phyloP scores from a whole-genome alignment of 2,329 filamentous ascomycete species.

The Ophiosphaerella narmari region DNA sequence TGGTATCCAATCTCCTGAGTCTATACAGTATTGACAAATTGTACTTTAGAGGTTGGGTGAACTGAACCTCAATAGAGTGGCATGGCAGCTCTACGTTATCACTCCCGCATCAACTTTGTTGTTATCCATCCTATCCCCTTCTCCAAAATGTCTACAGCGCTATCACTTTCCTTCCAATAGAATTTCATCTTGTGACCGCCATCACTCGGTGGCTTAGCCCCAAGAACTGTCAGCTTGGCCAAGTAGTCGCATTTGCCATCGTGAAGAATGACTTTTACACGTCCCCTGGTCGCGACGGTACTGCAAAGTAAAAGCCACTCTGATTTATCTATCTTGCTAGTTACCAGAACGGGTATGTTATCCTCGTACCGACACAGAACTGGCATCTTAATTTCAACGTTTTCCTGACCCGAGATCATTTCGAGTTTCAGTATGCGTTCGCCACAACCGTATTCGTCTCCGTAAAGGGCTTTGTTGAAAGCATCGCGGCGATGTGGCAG shows the following conservation, averaged over 20 bases:
- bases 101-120: conserved; percentile 2
- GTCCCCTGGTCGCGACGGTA: neutral
- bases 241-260: neutral
- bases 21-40: neutral
- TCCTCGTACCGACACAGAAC: conserved; percentile 6
- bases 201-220: neutral
- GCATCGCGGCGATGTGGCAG: neutral
- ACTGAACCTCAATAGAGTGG: no score
- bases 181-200: neutral
- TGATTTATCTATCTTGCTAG: neutral
- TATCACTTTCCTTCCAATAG: conserved; percentile 4
- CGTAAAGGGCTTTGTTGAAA: conserved; percentile 2
- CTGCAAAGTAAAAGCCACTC: conserved; percentile 1
- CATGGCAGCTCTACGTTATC: no score
- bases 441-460: conserved; percentile 6
- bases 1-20: no score
- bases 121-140: conserved; percentile 1
- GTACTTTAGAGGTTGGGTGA: neutral
- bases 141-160: neutral
- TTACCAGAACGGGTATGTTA: neutral
- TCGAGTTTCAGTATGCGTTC: conserved; percentile 1
- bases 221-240: neutral
- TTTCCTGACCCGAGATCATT: conserved; percentile 3
- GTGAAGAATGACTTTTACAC: conserved; percentile 2
- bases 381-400: conserved; percentile 2